A percentile compares a stretch with the other conserved stretches of the same genome.
phyloP scores from a whole-genome alignment of 2,329 filamentous ascomycete species.

The Alternaria triticimaculans region DNA sequence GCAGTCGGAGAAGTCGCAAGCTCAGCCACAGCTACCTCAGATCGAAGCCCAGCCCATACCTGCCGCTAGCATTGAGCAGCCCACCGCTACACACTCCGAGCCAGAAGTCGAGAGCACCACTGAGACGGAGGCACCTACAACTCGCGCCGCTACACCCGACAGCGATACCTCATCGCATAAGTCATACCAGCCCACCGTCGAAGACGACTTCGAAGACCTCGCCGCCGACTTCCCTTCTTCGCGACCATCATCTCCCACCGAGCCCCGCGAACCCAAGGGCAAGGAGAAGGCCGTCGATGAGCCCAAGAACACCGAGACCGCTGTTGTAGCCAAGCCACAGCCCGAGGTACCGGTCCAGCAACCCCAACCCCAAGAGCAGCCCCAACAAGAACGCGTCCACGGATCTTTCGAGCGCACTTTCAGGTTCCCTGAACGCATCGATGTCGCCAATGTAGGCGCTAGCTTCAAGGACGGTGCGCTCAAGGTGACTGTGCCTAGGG shows the following conservation, averaged over 20 bases:
- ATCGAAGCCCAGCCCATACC: slow-evolving; percentile 13
- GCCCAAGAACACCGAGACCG: slow-evolving; percentile 15
- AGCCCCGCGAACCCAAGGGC: slow-evolving; percentile 33
- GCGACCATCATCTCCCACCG: slow-evolving; percentile 26
- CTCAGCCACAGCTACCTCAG: slow-evolving; percentile 12
- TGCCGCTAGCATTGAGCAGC: not conserved
- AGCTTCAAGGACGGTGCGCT: slow-evolving; percentile 71
- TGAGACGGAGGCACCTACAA: slow-evolving; percentile 13
- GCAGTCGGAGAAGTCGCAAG: slow-evolving; percentile 21
- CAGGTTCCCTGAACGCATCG: slow-evolving; percentile 69
- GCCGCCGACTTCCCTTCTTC: slow-evolving; percentile 39
- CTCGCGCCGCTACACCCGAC: slow-evolving; percentile 27
- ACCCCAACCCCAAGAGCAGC: slow-evolving; percentile 11
- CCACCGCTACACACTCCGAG: not conserved
- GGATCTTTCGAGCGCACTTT: slow-evolving; percentile 74
- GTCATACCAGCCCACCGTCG: slow-evolving; percentile 46
- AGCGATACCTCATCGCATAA: slow-evolving; percentile 41
- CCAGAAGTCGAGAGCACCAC: slow-evolving; percentile 14
- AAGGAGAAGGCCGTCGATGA: slow-evolving; percentile 38
- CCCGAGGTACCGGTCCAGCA: slow-evolving; percentile 22
- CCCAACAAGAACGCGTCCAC: slow-evolving; percentile 62
- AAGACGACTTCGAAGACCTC: slow-evolving; percentile 48
- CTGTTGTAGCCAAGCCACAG: slow-evolving; percentile 27
- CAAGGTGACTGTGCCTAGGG: slow-evolving; percentile 70
- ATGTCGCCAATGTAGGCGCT: slow-evolving; percentile 67